These are phyloP conservation scores for Roridomyces roridus DNA, from an alignment of 768 basidiomycete genomes.

Conservation along the genomic window DNA sequence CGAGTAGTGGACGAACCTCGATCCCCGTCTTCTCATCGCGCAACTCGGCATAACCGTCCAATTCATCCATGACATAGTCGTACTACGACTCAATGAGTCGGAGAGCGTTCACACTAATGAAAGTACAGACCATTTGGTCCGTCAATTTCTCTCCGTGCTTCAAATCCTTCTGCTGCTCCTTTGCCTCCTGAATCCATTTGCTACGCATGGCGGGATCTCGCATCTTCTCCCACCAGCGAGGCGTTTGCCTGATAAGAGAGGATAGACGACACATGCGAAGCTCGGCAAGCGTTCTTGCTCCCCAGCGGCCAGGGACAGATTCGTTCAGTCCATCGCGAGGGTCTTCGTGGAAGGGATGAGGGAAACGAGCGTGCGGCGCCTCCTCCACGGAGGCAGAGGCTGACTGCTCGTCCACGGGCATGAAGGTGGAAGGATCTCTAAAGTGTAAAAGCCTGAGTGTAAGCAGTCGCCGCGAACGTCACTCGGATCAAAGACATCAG, in stretches of 20 bases:
- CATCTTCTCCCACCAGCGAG: constrained; percentile 20
- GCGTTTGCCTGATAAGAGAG: constrained; percentile 13
- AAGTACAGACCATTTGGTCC: constrained; percentile 20
- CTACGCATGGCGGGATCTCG: constrained; percentile 10
- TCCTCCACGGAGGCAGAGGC: too few relatives aligned
- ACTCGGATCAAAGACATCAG: too few relatives aligned
- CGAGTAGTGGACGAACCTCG: constrained; percentile 5
- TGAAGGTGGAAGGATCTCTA: too few relatives aligned
- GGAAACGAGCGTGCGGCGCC: too few relatives aligned
- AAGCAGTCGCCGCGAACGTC: too few relatives aligned
- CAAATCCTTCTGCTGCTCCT: constrained; percentile 9
- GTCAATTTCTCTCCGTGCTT: constrained; percentile 10
- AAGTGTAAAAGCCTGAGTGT: too few relatives aligned
- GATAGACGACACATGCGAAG: constrained; percentile 23
- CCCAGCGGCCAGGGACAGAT: neutral
- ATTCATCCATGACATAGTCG: constrained; percentile 25
- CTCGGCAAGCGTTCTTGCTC: constrained; percentile 17
- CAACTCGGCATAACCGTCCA: constrained; percentile 24
- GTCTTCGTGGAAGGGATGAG: constrained; percentile 15
- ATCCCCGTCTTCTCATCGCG: constrained; percentile 25
- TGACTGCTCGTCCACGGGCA: too few relatives aligned
- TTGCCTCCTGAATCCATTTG: constrained; percentile 23
- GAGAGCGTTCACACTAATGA: too few relatives aligned
- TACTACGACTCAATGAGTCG: neutral
- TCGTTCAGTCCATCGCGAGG: neutral